These are phyloP conservation scores for Cardamine resedifolia DNA, from an alignment of 345 rosid genomes.

Conservation along the genomic window DNA sequence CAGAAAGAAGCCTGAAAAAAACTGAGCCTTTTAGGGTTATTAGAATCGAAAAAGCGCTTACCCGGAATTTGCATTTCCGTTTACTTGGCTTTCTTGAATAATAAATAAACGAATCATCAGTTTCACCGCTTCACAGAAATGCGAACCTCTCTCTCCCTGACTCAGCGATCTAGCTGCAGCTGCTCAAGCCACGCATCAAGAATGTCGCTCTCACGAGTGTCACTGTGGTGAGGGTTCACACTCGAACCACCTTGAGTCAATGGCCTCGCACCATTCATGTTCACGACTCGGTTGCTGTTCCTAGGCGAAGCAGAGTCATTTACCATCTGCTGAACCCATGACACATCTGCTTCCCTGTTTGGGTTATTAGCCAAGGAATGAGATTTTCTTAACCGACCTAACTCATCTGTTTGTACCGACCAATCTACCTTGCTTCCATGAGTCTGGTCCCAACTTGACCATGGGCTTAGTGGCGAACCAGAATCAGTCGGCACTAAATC, in stretches of 20 bases:
- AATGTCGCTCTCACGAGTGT: slow-evolving; percentile 48
- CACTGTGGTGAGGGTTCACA: slow-evolving; percentile 33
- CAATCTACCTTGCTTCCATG: slow-evolving; percentile 67
- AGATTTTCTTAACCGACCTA: slow-evolving; percentile 50
- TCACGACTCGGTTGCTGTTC: slow-evolving; percentile 41
- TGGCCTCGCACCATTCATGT: slow-evolving; percentile 37
- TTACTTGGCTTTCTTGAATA: slow-evolving; percentile 27
- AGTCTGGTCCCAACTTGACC: slow-evolving; percentile 86
- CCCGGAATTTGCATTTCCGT: slow-evolving; percentile 28
- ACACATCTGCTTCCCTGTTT: slow-evolving; percentile 70
- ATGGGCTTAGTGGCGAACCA: slow-evolving; percentile 64
- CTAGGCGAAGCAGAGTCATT: slow-evolving; percentile 69
- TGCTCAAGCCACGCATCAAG: slow-evolving; percentile 78
- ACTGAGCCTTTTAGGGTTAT: slow-evolving; percentile 31
- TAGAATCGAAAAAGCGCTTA: slow-evolving; percentile 32
- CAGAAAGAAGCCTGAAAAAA: slow-evolving; percentile 36
- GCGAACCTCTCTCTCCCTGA: slow-evolving; percentile 54
- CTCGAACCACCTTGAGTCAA: slow-evolving; percentile 41
- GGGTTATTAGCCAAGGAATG: slow-evolving; percentile 51
- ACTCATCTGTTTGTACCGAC: slow-evolving; percentile 58
- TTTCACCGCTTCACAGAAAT: slow-evolving; percentile 37
- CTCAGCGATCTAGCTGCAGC: slow-evolving; percentile 73
- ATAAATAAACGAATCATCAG: slow-evolving; percentile 40
- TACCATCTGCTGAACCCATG: slow-evolving; percentile 79
- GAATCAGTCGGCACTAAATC: slow-evolving; percentile 32